These are phyloP conservation scores for Elsinoe batatas DNA, from an alignment of 2,329 filamentous ascomycete species.

Conservation along the genomic window DNA sequence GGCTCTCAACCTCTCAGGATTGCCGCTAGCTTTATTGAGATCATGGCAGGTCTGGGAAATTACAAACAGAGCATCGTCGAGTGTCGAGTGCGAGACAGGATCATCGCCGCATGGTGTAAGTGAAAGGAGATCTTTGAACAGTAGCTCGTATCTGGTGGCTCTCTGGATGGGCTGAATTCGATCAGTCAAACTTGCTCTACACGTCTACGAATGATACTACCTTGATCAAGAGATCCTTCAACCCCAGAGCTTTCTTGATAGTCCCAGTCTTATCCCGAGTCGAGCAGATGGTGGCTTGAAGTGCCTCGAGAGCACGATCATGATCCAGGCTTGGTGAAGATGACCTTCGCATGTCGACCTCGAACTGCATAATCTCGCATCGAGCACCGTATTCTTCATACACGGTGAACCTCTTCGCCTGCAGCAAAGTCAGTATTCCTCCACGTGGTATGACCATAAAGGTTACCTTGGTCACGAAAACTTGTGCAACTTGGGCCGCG, in stretches of 20 bases:
- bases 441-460: slow-evolving; percentile 36
- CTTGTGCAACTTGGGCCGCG: slow-evolving; percentile 42
- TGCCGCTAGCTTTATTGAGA: slow-evolving; percentile 77
- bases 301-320: slow-evolving; percentile 73
- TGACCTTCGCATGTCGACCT: slow-evolving; percentile 59
- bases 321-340: slow-evolving; percentile 66
- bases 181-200: slow-evolving; percentile 7
- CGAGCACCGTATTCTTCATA: slow-evolving; percentile 91
- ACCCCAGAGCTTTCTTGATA: slow-evolving; percentile 65
- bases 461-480: slow-evolving; percentile 45
- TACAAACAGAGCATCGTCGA: slow-evolving; percentile 61
- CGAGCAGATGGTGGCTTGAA: slow-evolving; percentile 66
- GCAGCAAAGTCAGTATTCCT: slow-evolving; percentile 17
- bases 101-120: slow-evolving; percentile 78
- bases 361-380: slow-evolving; percentile 75
- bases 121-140: slow-evolving; percentile 75
- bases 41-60: slow-evolving; percentile 65
- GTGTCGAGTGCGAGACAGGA: slow-evolving; percentile 68
- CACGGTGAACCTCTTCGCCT: slow-evolving; percentile 73
- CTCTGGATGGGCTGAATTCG: slow-evolving; percentile 72
- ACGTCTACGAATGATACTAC: slow-evolving; percentile 32
- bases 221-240: slow-evolving; percentile 85
- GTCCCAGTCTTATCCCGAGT: slow-evolving; percentile 53
- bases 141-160: slow-evolving; percentile 79
- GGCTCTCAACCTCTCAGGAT: slow-evolving; percentile 55